These are phyloP conservation scores for Epicoccum nigrum DNA, from an alignment of 2,329 filamentous ascomycete genomes.

Conservation along the genomic window DNA sequence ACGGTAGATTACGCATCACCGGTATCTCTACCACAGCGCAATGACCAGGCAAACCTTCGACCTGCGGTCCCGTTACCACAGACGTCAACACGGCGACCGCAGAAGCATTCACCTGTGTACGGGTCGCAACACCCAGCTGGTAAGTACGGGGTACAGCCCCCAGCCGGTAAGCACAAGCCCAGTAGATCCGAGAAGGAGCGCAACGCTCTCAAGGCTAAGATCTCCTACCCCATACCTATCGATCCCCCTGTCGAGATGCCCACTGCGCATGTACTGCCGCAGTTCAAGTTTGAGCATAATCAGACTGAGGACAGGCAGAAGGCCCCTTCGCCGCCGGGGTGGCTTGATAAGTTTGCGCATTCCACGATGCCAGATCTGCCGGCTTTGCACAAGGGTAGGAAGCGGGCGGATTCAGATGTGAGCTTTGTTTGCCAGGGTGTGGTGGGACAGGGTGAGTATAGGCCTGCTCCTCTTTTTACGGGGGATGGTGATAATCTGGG, in stretches of 20 bases:
- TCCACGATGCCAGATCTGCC: constrained; percentile 2
- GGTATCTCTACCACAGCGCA: background rate
- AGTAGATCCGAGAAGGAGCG: constrained; percentile 9
- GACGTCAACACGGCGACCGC: background rate
- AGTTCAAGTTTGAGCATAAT: no score
- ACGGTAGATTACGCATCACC: background rate
- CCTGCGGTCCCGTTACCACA: background rate
- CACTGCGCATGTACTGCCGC: no score
- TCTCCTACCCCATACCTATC: constrained; percentile 29
- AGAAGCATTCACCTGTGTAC: background rate
- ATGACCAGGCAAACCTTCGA: background rate
- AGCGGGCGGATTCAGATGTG: constrained; percentile 21
- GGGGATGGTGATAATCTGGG: background rate
- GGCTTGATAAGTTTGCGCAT: constrained; percentile 16
- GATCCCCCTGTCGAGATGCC: background rate
- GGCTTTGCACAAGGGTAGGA: constrained; percentile 6
- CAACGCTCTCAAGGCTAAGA: constrained; percentile 27
- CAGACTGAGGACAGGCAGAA: constrained; percentile 4
- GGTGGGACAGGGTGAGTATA: background rate
- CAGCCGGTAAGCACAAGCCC: constrained; percentile 3
- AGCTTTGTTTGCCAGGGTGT: constrained; percentile 34
- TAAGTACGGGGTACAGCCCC: no score
- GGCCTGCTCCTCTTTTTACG: constrained; percentile 20
- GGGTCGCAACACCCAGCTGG: no score
- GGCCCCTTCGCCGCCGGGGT: constrained; percentile 4